Conservation (phyloP, 148 eudicot species). For the Pharnaceum exiguum region DNA sequence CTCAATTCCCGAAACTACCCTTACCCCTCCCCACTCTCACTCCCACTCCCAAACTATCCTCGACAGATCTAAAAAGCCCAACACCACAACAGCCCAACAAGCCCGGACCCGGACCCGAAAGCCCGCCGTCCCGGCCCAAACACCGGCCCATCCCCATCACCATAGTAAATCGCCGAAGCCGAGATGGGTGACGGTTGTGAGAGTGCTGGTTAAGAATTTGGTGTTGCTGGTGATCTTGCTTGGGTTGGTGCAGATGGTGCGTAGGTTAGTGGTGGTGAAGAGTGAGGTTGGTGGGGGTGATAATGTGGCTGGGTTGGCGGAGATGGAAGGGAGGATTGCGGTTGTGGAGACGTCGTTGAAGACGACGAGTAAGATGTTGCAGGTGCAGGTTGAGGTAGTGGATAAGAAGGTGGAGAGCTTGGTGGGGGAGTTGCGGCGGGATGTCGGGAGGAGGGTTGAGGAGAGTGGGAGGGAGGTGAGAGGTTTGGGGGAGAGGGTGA, state of each 20-base stretch:
- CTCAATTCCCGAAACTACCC: slow-evolving; percentile 10
- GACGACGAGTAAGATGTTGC: slow-evolving; percentile 54
- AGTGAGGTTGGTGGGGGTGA: slow-evolving; percentile 3
- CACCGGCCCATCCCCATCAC: no score
- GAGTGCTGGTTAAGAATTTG: slow-evolving; percentile 55
- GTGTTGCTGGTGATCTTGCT: slow-evolving; percentile 40
- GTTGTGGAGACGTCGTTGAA: slow-evolving; percentile 51
- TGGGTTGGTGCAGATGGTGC: slow-evolving; percentile 62
- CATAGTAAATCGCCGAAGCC: slow-evolving; percentile 45
- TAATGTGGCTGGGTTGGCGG: slow-evolving; percentile 28
- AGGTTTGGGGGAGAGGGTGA: slow-evolving; percentile 34
- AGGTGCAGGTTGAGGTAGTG: slow-evolving; percentile 61
- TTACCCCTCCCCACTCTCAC: no score
- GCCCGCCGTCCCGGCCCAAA: slow-evolving; percentile 8
- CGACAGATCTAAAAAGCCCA: slow-evolving; percentile 22
- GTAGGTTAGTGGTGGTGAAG: slow-evolving; percentile 36
- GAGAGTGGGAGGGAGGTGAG: slow-evolving; percentile 31
- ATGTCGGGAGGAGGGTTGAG: slow-evolving; percentile 40
- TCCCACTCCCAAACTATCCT: no score
- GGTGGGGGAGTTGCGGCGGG: slow-evolving; percentile 39
- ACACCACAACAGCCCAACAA: no score
- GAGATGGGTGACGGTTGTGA: slow-evolving; percentile 52
- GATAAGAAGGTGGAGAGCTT: slow-evolving; percentile 53
- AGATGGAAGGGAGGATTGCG: slow-evolving; percentile 59
- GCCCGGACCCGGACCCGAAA: slow-evolving; percentile 35